A percentile compares a stretch with the other conserved stretches of the same genome.
phyloP scores from a whole-genome alignment of 768 basidiomycete species.

The Mycena chlorophos region DNA sequence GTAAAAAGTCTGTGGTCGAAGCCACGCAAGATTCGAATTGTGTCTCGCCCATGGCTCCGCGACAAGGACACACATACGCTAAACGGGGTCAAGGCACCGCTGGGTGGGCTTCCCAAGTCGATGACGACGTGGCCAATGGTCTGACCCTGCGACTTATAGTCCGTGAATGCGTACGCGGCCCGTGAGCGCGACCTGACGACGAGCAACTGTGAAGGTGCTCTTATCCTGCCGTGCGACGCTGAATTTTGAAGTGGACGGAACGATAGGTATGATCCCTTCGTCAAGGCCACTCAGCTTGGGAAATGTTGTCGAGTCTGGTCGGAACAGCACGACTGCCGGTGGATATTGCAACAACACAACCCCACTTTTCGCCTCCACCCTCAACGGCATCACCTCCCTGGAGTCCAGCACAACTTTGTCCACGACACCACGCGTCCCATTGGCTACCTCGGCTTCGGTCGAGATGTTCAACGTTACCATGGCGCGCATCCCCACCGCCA shows the following conservation, averaged over 20 bases:
- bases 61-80: slow-evolving; percentile 14
- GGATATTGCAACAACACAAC: not conserved
- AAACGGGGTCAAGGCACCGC: not conserved
- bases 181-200: not conserved
- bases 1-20: not conserved
- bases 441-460: slow-evolving; percentile 6
- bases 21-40: not conserved
- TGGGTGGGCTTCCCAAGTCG: not conserved
- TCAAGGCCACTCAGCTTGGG: too few relatives aligned
- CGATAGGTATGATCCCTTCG: too few relatives aligned
- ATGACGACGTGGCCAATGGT: not conserved
- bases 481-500: slow-evolving; percentile 4
- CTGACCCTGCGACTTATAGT: not conserved
- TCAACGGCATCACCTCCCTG: not conserved
- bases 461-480: slow-evolving; percentile 10
- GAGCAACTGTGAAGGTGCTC: not conserved
- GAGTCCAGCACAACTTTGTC: not conserved
- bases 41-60: not conserved
- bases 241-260: too few relatives aligned
- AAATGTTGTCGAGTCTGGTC: too few relatives aligned
- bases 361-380: too few relatives aligned
- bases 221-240: not conserved
- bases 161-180: too few relatives aligned
- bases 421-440: slow-evolving; percentile 2
- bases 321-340: not conserved